A percentile compares a stretch with the other conserved stretches of the same genome.
Evolutionary conservation across 805 yeast species (phyloP).

Genomic region (Wickerhamiella azymoides): DNA sequence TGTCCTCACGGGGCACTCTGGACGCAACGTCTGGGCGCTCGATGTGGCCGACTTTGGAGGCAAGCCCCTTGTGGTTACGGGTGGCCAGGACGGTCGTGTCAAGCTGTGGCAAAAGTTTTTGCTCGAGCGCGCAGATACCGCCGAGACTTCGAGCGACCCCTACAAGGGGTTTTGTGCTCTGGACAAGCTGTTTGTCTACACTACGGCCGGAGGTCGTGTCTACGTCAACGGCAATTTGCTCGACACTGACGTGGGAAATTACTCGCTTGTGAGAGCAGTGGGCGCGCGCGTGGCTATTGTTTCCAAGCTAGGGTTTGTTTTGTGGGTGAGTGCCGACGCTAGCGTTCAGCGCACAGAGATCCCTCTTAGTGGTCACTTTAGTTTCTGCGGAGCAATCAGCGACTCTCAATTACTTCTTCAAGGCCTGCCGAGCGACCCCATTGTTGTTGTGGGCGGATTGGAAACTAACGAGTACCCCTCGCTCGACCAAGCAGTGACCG

Average conservation of each 20-base stretch:
- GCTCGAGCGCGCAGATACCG: neutral
- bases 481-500: conserved; percentile 35
- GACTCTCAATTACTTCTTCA: neutral
- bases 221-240: conserved; percentile 13
- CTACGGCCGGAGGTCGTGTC: conserved; percentile 2
- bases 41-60: neutral
- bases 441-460: conserved; percentile 27
- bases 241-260: conserved; percentile 12
- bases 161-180: conserved; percentile 20
- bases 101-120: conserved; percentile 35
- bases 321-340: neutral
- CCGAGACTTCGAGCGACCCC: conserved; percentile 19
- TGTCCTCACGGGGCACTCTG: conserved; percentile 58
- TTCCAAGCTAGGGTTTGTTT: conserved; percentile 1
- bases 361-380: neutral
- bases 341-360: neutral
- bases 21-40: conserved; percentile 68
- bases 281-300: neutral
- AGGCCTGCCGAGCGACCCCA: conserved; percentile 28
- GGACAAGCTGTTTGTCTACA: neutral
- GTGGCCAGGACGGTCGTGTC: conserved; percentile 88
- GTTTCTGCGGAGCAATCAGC: conserved; percentile 10
- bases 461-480: neutral
- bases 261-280: conserved; percentile 2
- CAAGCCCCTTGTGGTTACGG: conserved; percentile 47